Evolutionary conservation across 192 early-diverging fungal genomes (phyloP), one percentile per base, ranked within the genome.

Genomic region (Thoreauomyces humboldtii): DNA sequence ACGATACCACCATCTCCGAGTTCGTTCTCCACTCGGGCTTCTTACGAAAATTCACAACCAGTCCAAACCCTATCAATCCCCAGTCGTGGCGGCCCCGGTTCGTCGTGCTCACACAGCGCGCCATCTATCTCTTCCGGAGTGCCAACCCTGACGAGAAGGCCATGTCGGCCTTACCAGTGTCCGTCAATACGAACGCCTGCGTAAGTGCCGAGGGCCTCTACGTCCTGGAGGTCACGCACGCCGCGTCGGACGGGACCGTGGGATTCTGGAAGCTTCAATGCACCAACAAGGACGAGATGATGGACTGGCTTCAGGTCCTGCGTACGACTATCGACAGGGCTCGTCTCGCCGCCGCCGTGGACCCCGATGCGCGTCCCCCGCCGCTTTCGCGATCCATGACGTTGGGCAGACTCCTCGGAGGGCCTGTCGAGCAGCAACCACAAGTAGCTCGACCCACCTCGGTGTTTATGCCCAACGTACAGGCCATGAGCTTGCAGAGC

Each of bases 251-350:
- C 32, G 27, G 15, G 6, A 29, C 55, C 27, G 27, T 37, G 33
- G 14, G 35, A 4, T 24, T 29, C 19, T 60, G 58, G 58, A 24
- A 27, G 11, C 41, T 60, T 21, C 58, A 60, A 25, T 60, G 58
- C 38, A 17, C 58, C 12, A 42, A 42, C 25, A 37, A 43, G 22
- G 58, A 60, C 31, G 58, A 60, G 31, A 60, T 60, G 58, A 27
- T 60, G 4, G 58, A 42, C 24, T 60, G 58, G 58, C 58, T 60
- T 43, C 5, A 19, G 21, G 58, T 60, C 41, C 42, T 60, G 27
- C 58, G 58, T 11, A 45, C 58, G 7, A 43, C 58, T 4, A 45
- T 60, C 37, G 37, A 42, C 58, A 37, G 58, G 34, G 55, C 55
- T 2, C 34, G 38, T 7, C 29, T 57, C 27, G 4, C 19, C 11